These are phyloP conservation scores for thale cress (Arabidopsis thaliana) DNA, from an alignment of 345 rosid species.

Conservation along the genomic window TAIR10.1 NC_003074.8:6016001-6016500, in stretches of 20 bases:
- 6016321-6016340: not conserved
- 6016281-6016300: not conserved
- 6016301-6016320: not conserved
- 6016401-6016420: not conserved
- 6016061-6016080: not conserved
- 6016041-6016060: not conserved
- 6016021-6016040: not conserved
- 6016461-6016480: conserved; percentile 1
- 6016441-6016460: conserved; percentile 6
- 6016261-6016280: conserved; percentile 16
- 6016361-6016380: not conserved
- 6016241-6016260: conserved; percentile 15
- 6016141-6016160: conserved; percentile 15
- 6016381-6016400: not conserved
- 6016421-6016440: conserved; percentile 20
- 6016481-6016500: not conserved
- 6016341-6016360: not conserved
- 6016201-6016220: conserved; percentile 25
- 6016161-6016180: conserved; percentile 35
- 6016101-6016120: conserved; percentile 17
- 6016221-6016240: conserved; percentile 19
- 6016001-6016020: conserved; percentile 11
- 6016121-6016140: not conserved
- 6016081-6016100: not conserved
- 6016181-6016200: conserved; percentile 21